These are phyloP conservation scores for Coniochaeta pulveracea DNA, from an alignment of 2,329 filamentous ascomycete species.

Conservation along the genomic window DNA sequence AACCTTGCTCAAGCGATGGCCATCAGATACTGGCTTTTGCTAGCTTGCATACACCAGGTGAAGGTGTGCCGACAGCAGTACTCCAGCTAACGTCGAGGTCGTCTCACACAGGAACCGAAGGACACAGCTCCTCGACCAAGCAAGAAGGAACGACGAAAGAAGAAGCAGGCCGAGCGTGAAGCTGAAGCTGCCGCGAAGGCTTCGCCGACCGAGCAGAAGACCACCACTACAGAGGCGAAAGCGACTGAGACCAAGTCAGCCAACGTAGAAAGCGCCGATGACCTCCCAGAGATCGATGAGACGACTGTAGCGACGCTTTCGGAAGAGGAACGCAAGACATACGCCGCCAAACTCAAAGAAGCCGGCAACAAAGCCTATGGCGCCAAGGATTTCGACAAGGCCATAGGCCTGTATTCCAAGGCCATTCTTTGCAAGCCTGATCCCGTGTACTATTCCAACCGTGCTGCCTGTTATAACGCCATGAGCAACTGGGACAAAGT, in stretches of 20 bases:
- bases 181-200: slow-evolving; percentile 27
- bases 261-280: slow-evolving; percentile 47
- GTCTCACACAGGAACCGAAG: slow-evolving; percentile 27
- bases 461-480: slow-evolving; percentile 93
- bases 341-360: slow-evolving; percentile 84
- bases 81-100: too few species aligned
- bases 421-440: slow-evolving; percentile 96
- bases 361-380: slow-evolving; percentile 95
- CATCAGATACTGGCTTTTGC: too few species aligned
- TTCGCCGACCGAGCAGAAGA: slow-evolving; percentile 18
- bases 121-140: slow-evolving; percentile 57
- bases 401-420: slow-evolving; percentile 90
- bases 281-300: slow-evolving; percentile 58
- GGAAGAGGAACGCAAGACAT: slow-evolving; percentile 67
- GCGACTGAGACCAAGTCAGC: slow-evolving; percentile 35
- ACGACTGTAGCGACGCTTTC: slow-evolving; percentile 38
- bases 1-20: too few species aligned
- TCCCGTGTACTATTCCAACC: slow-evolving; percentile 97
- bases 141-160: slow-evolving; percentile 84
- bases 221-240: slow-evolving; percentile 17
- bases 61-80: too few species aligned
- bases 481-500: slow-evolving; percentile 90
- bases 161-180: slow-evolving; percentile 65
- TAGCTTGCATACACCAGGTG: too few species aligned
- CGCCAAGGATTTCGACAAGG: slow-evolving; percentile 83